Evolutionary conservation across 2,329 filamentous ascomycete genomes (phyloP).

Genomic region (Alternaria arbusti): DNA sequence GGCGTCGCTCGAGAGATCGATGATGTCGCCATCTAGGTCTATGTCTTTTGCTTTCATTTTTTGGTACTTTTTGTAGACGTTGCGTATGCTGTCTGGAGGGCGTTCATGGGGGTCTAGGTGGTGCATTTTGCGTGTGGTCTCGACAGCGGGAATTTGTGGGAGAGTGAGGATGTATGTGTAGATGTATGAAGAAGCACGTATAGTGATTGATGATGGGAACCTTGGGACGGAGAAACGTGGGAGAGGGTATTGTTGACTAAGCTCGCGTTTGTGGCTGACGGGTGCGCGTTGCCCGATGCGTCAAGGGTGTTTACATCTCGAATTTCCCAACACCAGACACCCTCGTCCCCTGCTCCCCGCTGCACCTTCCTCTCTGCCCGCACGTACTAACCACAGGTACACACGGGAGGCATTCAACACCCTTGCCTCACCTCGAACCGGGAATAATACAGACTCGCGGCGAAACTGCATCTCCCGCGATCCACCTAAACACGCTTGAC

Average conservation of each 20-base stretch:
- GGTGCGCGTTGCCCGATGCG: slow-evolving; percentile 26
- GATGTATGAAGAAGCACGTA: no score
- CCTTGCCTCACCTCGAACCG: background rate
- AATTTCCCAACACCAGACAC: slow-evolving; percentile 28
- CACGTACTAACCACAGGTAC: slow-evolving; percentile 39
- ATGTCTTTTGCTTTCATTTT: slow-evolving; percentile 61
- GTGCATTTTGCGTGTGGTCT: slow-evolving; percentile 21
- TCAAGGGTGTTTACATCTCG: slow-evolving; percentile 30
- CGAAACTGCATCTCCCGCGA: background rate
- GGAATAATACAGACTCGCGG: background rate
- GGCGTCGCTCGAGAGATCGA: slow-evolving; percentile 43
- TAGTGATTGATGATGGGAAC: no score
- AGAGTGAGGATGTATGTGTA: no score
- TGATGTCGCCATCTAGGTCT: slow-evolving; percentile 56
- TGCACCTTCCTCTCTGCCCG: slow-evolving; percentile 5
- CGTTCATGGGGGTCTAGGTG: slow-evolving; percentile 76
- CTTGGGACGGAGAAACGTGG: background rate
- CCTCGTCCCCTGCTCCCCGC: slow-evolving; percentile 17
- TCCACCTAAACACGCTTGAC: slow-evolving; percentile 17
- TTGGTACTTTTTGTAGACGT: slow-evolving; percentile 77
- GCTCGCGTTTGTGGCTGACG: slow-evolving; percentile 31
- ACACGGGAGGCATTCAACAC: background rate
- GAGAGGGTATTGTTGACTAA: slow-evolving; percentile 19
- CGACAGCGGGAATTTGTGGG: background rate
- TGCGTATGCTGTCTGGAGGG: slow-evolving; percentile 72